These are phyloP conservation scores for Salvia splendens DNA, from an alignment of 257 asterid species.

Conservation along the genomic window DNA sequence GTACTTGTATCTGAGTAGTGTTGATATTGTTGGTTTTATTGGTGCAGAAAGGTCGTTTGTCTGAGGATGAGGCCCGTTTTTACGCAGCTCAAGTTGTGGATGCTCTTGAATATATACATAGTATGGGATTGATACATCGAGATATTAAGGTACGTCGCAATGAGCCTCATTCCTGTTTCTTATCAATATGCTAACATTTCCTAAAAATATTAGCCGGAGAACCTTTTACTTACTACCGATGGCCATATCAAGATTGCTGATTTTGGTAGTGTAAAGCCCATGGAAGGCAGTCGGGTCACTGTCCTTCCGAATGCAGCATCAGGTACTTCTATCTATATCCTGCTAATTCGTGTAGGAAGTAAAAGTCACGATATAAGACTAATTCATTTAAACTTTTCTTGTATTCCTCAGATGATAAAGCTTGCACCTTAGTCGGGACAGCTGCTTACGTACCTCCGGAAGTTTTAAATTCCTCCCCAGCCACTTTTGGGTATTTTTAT, in stretches of 20 bases:
- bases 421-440: slow-evolving; percentile 97
- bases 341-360: slow-evolving; percentile 12
- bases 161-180: slow-evolving; percentile 18
- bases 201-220: slow-evolving; percentile 79
- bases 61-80: slow-evolving; percentile 90
- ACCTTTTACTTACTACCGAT: slow-evolving; percentile 82
- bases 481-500: slow-evolving; percentile 59
- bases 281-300: slow-evolving; percentile 89
- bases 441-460: slow-evolving; percentile 99
- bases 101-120: slow-evolving; percentile 95
- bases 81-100: slow-evolving; percentile 98
- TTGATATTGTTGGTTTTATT: slow-evolving; percentile 30
- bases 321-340: slow-evolving; percentile 49
- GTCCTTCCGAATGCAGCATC: slow-evolving; percentile 98
- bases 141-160: slow-evolving; percentile 80
- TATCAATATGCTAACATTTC: slow-evolving; percentile 39
- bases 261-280: slow-evolving; percentile 98
- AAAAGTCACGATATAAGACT: not conserved
- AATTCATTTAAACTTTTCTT: not conserved
- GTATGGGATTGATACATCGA: slow-evolving; percentile 94
- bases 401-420: slow-evolving; percentile 75
- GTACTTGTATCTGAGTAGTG: slow-evolving; percentile 22
- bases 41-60: slow-evolving; percentile 87
- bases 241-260: slow-evolving; percentile 99
- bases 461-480: slow-evolving; percentile 96